Base-by-base conservation (phyloP, 2,329 filamentous ascomycete species). In the Colletotrichum nymphaeae region DNA sequence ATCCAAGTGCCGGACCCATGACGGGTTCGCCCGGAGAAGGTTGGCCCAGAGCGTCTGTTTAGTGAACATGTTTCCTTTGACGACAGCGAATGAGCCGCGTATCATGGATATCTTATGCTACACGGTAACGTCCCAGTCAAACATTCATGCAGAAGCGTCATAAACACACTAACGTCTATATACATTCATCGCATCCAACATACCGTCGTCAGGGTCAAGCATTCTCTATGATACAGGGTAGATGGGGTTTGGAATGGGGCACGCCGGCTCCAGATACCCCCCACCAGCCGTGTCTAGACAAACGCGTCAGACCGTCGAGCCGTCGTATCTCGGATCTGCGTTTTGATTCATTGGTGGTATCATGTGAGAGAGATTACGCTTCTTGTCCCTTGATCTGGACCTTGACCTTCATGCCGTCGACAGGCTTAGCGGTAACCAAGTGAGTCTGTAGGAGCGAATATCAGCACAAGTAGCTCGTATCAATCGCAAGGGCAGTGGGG, bases 401-500 rank as follows among this genome's bases (percentile, higher is more conserved):
- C 46, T 37, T 71, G 26, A 71, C 42, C 12, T 67, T 66, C 69
- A 71, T 71, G n/a, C 69, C 69, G 7, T 71, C 69, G 11, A 71
- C 69, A 14, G 69, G 69, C 55, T 71, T 71, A 14, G 63, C 66
- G 14, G 69, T 71, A 14, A 71, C 69, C n/a, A 71, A 28, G 32
- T 71, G 63, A 32, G 69, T 71, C 69, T 67, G 7, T 22, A 14
- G 16, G 28, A 14, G n/a, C 4, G 37, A 0, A 6, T 49, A 5
- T 42, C 37, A 42, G 16, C 8, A 8, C 37, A 19, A 19, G 42
- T 19, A 49, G 19, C 8, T n/a, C 19, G 19, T 22, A 8, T n/a
- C 42, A 46, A 9, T 9, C 19, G 42, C 42, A 49, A 22, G 42
- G 42, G 42, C 19, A 22, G 19, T 49, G 8, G 42, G 42, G 11